A percentile compares a stretch with the other conserved stretches of the same genome.
Evolutionary conservation across 2,329 filamentous ascomycete species (phyloP).

Genomic region (Talaromyces albobiverticillius): DNA sequence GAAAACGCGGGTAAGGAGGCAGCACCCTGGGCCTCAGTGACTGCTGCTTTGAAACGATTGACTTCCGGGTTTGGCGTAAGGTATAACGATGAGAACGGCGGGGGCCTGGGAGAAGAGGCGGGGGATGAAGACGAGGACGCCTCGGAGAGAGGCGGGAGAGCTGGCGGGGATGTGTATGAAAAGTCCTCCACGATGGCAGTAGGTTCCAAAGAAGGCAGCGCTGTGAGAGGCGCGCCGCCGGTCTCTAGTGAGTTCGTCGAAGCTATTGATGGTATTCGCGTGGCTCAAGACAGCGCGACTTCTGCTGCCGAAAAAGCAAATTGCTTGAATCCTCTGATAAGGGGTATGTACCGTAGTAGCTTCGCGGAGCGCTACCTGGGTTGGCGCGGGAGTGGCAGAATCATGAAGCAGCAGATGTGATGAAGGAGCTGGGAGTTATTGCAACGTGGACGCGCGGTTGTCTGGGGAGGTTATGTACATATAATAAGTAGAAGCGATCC

Average conservation of each 20-base stretch:
- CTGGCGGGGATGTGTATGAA: constrained; percentile 38
- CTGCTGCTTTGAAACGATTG: constrained; percentile 38
- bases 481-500: neutral
- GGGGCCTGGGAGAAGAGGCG: constrained; percentile 55
- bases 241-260: constrained; percentile 27
- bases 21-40: constrained; percentile 49
- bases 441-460: neutral
- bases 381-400: constrained; percentile 3
- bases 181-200: constrained; percentile 39
- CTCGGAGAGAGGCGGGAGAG: constrained; percentile 35
- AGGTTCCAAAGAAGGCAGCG: constrained; percentile 38
- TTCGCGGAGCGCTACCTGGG: constrained; percentile 20
- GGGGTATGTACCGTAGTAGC: constrained; percentile 34
- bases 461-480: neutral
- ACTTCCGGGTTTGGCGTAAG: constrained; percentile 45
- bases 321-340: constrained; percentile 10
- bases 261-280: neutral
- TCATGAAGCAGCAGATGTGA: neutral
- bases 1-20: constrained; percentile 49
- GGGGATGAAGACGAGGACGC: constrained; percentile 48
- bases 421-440: neutral
- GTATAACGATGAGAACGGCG: constrained; percentile 64
- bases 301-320: neutral
- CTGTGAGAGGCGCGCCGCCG: constrained; percentile 42
- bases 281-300: neutral